These are phyloP conservation scores for Clavispora carvajalis DNA, from an alignment of 805 yeast genomes.

Conservation along the genomic window DNA sequence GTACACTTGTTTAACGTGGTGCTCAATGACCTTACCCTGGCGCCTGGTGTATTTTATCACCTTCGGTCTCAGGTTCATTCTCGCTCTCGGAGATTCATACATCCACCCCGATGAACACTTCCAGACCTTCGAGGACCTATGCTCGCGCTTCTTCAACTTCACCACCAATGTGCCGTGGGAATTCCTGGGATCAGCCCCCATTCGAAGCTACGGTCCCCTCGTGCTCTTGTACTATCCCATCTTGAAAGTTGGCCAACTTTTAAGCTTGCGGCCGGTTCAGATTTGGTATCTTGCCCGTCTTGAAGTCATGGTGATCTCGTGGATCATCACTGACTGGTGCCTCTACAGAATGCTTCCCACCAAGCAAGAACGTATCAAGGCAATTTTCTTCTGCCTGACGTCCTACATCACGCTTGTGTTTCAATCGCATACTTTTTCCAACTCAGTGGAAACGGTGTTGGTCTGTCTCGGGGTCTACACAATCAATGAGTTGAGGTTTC, in stretches of 20 bases:
- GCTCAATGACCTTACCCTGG: constrained; percentile 27
- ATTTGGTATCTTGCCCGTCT: constrained; percentile 53
- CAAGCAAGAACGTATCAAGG: constrained; percentile 45
- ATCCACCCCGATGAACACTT: constrained; percentile 98
- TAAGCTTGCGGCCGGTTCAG: constrained; percentile 44
- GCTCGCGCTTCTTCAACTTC: constrained; percentile 41
- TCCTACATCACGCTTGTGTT: constrained; percentile 70
- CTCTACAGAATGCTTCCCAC: constrained; percentile 45
- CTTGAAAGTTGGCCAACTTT: constrained; percentile 25
- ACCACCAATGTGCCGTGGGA: constrained; percentile 74
- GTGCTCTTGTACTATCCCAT: constrained; percentile 68
- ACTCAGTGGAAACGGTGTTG: constrained; percentile 67
- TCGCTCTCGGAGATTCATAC: constrained; percentile 71
- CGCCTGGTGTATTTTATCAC: constrained; percentile 41
- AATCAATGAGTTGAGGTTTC: constrained; percentile 37
- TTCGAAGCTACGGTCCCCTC: constrained; percentile 69
- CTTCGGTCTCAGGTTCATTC: constrained; percentile 44
- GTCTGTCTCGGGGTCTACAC: constrained; percentile 47
- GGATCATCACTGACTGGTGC: constrained; percentile 36
- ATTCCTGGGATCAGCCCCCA: constrained; percentile 50
- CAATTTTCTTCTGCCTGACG: constrained; percentile 45
- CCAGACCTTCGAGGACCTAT: constrained; percentile 78
- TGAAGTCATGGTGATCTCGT: constrained; percentile 35
- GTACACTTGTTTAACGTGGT: not conserved
- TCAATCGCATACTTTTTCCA: constrained; percentile 88